These are phyloP conservation scores for Colletotrichum agaves DNA, from an alignment of 2,329 filamentous ascomycete genomes.

Conservation along the genomic window DNA sequence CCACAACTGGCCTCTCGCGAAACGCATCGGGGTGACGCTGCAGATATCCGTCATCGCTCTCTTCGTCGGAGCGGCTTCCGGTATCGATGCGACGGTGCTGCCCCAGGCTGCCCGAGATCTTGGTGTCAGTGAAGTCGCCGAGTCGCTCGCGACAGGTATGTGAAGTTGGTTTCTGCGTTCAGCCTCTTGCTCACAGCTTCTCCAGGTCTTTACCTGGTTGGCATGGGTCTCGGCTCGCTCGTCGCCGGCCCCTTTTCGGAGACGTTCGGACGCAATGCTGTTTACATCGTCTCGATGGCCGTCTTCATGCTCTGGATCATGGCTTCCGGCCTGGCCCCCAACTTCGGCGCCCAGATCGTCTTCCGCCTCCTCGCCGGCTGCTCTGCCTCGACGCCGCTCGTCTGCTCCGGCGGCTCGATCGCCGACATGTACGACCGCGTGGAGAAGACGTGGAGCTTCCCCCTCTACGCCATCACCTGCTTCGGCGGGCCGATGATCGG, in stretches of 20 bases:
- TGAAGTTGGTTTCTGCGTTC: neutral
- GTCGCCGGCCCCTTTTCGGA: conserved; percentile 53
- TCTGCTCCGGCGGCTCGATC: conserved; percentile 54
- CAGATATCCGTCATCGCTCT: conserved; percentile 59
- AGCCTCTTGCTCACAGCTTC: neutral
- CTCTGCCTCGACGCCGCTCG: conserved; percentile 57
- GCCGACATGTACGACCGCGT: conserved; percentile 51
- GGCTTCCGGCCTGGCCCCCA: conserved; percentile 55
- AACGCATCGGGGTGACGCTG: conserved; percentile 51
- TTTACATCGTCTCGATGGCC: conserved; percentile 52
- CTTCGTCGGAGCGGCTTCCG: conserved; percentile 61
- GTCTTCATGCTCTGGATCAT: conserved; percentile 58
- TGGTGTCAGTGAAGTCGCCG: conserved; percentile 60
- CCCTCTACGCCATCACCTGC: conserved; percentile 59
- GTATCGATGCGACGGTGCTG: conserved; percentile 62
- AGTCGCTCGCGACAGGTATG: conserved; percentile 57
- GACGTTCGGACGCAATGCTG: conserved; percentile 50
- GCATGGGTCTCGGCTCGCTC: conserved; percentile 50
- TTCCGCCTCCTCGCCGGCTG: conserved; percentile 61
- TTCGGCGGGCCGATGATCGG: conserved; percentile 55
- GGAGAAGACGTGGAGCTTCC: conserved; percentile 50
- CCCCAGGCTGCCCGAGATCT: conserved; percentile 57
- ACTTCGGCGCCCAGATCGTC: conserved; percentile 53
- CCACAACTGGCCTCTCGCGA: conserved; percentile 55
- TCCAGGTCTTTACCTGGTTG: conserved; percentile 46